These are phyloP conservation scores for Saksenaea vasiformis DNA, from an alignment of 371 early-diverging fungal genomes.

Conservation along the genomic window DNA sequence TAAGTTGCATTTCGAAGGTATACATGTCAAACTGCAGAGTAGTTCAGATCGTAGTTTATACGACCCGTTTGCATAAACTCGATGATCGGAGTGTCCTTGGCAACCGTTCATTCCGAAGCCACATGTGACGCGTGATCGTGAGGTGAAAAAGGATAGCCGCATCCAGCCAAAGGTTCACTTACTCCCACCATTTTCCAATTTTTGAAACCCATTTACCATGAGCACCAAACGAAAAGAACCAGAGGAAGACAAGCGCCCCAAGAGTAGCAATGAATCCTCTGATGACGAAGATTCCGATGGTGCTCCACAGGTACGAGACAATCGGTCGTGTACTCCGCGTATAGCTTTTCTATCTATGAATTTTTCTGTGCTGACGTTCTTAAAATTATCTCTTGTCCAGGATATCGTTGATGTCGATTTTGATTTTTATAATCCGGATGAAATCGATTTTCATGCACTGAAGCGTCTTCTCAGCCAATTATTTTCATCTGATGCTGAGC, in stretches of 20 bases:
- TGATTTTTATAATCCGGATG: constrained; percentile 91
- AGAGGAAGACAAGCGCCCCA: constrained; percentile 1
- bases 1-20: too few relatives aligned
- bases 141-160: background rate
- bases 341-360: background rate
- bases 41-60: too few relatives aligned
- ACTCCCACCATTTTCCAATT: background rate
- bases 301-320: constrained; percentile 1
- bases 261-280: background rate
- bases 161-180: background rate
- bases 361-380: background rate
- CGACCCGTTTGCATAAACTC: background rate
- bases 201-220: constrained; percentile 2
- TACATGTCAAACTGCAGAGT: too few relatives aligned
- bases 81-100: background rate
- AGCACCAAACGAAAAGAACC: constrained; percentile 7
- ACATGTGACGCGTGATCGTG: background rate
- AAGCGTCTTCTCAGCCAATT: constrained; percentile 81
- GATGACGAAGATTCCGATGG: constrained; percentile 11
- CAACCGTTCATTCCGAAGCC: constrained; percentile 1
- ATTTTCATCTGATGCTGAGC: constrained; percentile 81
- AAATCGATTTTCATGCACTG: constrained; percentile 90
- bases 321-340: background rate
- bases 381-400: constrained; percentile 21
- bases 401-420: constrained; percentile 92